Conservation (phyloP, 371 early-diverging fungal genomes). For the Circinella minor region DNA sequence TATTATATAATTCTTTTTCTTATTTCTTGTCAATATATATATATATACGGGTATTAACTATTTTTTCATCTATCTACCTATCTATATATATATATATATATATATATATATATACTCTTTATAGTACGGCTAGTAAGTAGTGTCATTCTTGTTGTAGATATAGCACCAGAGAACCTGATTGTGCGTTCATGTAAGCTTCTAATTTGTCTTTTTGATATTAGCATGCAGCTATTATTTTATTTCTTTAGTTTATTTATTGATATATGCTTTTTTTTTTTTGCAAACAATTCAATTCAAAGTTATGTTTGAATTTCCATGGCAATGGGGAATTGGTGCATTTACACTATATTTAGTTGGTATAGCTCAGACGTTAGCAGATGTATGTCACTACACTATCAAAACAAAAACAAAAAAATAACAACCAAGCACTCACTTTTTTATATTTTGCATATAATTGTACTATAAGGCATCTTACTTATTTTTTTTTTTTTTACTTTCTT, state of each 20-base stretch:
- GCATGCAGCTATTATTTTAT: too few relatives aligned
- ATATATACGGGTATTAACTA: too few relatives aligned
- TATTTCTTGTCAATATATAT: neutral
- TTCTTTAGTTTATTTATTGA: too few relatives aligned
- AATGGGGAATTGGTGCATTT: conserved; percentile 26
- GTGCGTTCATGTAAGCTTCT: neutral
- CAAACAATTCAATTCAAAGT: conserved; percentile 1
- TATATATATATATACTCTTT: neutral
- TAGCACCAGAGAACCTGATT: neutral
- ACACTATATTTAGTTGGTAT: conserved; percentile 33
- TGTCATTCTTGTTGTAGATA: neutral
- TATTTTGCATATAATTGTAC: too few relatives aligned
- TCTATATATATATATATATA: neutral
- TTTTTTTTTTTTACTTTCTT: too few relatives aligned
- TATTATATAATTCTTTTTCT: neutral
- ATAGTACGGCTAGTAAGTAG: neutral
- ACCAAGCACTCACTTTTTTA: too few relatives aligned
- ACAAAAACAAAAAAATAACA: neutral
- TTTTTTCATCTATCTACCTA: too few relatives aligned
- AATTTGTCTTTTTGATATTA: neutral
- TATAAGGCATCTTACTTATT: too few relatives aligned
- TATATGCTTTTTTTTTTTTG: too few relatives aligned
- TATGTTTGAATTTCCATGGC: conserved; percentile 28
- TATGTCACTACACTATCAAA: neutral
- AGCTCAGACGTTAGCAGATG: conserved; percentile 29